Conservation (phyloP, 331 rosid genomes). For the Phaseolus coccineus region DNA sequence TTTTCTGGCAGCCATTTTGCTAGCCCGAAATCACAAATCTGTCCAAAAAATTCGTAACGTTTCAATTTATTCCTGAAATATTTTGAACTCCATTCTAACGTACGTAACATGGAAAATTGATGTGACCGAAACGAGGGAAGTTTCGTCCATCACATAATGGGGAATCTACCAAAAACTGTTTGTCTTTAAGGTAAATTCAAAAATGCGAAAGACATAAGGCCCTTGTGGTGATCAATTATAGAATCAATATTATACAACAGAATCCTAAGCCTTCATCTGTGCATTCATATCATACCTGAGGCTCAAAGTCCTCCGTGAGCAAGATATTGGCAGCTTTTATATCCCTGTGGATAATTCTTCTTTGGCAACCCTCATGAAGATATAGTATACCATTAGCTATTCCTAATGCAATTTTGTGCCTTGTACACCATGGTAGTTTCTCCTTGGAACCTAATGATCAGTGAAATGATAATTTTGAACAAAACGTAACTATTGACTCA, state of each 20-base stretch:
- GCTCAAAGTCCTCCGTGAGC: conserved; percentile 80
- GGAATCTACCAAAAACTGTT: conserved; percentile 30
- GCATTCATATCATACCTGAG: conserved; percentile 61
- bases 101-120: not conserved
- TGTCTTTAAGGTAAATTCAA: conserved; percentile 30
- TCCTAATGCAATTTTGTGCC: conserved; percentile 89
- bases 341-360: conserved; percentile 96
- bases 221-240: conserved; percentile 30
- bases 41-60: conserved; percentile 15
- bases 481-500: conserved; percentile 11
- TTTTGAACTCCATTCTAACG: not conserved
- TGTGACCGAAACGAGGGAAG: not conserved
- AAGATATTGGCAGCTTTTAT: conserved; percentile 95
- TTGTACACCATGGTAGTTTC: conserved; percentile 76
- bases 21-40: conserved; percentile 98
- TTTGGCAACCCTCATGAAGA: conserved; percentile 94
- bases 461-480: not conserved
- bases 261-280: conserved; percentile 30
- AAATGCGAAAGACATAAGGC: not conserved
- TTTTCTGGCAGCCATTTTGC: conserved; percentile 97
- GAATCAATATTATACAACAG: conserved; percentile 18
- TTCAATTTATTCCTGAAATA: conserved; percentile 15
- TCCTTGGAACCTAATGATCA: conserved; percentile 65
- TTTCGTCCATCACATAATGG: conserved; percentile 21
- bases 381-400: conserved; percentile 78